A percentile compares a stretch with the other conserved stretches of the same genome.
Evolutionary conservation across 2,329 filamentous ascomycete species (phyloP).

Genomic region (Sporothrix variecibatus): DNA sequence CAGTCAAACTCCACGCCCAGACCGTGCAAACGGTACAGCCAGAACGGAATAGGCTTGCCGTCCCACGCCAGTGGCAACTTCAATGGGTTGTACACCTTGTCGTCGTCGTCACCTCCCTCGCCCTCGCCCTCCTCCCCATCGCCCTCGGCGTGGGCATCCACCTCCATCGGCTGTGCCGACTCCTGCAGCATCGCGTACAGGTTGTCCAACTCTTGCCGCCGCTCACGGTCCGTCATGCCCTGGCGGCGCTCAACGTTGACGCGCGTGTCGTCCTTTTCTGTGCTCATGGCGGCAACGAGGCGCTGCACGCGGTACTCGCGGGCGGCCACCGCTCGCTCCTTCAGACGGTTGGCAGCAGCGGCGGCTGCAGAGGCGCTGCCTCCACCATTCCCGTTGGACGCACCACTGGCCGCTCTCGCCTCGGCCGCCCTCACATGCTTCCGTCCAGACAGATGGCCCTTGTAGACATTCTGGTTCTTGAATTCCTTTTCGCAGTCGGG

Average conservation of each 20-base stretch:
- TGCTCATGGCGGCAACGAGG: conserved; percentile 78
- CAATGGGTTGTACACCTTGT: conserved; percentile 93
- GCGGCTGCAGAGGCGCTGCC: conserved; percentile 33
- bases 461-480: conserved; percentile 93
- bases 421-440: conserved; percentile 88
- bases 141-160: conserved; percentile 56
- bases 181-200: conserved; percentile 60
- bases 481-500: conserved; percentile 90
- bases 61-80: conserved; percentile 97
- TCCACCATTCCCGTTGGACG: conserved; percentile 34
- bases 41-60: conserved; percentile 97
- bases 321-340: conserved; percentile 87
- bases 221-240: conserved; percentile 95
- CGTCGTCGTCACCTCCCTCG: conserved; percentile 66
- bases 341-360: conserved; percentile 53
- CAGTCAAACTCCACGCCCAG: conserved; percentile 93
- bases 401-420: conserved; percentile 51
- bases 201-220: conserved; percentile 89
- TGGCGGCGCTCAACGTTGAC: conserved; percentile 96
- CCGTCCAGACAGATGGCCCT: conserved; percentile 82
- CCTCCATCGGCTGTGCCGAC: conserved; percentile 43
- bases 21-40: conserved; percentile 96
- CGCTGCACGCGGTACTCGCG: conserved; percentile 82
- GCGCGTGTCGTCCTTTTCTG: conserved; percentile 83
- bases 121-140: conserved; percentile 62